Conservation (phyloP, 2,329 filamentous ascomycete genomes). For the Leptographium flavum region DNA sequence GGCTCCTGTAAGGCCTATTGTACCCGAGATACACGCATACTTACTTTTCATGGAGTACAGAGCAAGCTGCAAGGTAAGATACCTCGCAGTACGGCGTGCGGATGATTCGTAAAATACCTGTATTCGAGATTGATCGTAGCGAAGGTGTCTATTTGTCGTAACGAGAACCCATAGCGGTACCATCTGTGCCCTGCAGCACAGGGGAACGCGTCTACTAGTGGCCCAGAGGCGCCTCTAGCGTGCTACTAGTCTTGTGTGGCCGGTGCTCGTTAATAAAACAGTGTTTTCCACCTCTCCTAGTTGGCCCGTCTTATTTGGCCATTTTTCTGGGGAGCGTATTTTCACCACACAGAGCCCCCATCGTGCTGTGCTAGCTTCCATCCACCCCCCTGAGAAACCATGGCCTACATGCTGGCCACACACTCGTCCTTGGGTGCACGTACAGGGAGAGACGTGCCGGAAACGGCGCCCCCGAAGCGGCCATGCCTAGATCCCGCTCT, state of each 20-base stretch:
- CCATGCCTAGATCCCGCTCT: too few species aligned
- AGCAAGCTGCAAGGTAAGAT: too few species aligned
- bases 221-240: constrained; percentile 6
- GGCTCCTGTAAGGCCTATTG: too few species aligned
- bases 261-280: constrained; percentile 9
- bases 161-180: too few species aligned
- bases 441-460: neutral
- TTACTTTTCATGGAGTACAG: too few species aligned
- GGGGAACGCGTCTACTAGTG: neutral
- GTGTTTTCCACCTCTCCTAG: constrained; percentile 1
- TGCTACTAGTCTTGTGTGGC: constrained; percentile 8
- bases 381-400: neutral
- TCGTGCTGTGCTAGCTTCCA: neutral
- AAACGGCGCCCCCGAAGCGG: neutral
- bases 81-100: too few species aligned
- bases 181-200: too few species aligned
- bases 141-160: too few species aligned
- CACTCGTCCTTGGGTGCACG: neutral
- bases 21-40: too few species aligned
- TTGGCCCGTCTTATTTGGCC: constrained; percentile 1
- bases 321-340: neutral
- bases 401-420: too few species aligned
- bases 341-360: neutral
- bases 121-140: neutral
- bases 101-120: too few species aligned